Conservation (phyloP, 257 asterid species). For the Paraleonurus japonicus region DNA sequence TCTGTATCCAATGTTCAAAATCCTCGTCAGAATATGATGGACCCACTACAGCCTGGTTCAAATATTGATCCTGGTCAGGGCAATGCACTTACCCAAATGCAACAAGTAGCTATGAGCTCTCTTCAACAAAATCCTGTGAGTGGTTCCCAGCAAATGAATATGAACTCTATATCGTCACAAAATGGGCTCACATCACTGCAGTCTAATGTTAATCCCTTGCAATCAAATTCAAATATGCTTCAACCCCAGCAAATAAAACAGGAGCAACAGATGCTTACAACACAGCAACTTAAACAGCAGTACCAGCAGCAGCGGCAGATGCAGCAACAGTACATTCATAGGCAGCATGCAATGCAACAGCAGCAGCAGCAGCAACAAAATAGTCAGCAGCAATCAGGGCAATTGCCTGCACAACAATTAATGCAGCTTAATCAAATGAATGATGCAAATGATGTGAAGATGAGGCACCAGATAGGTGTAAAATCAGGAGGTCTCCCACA, state of each 20-base stretch:
- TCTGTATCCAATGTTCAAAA: conserved; percentile 53
- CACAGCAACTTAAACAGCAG: conserved; percentile 77
- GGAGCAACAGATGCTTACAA: conserved; percentile 69
- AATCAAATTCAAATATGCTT: conserved; percentile 56
- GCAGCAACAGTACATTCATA: conserved; percentile 52
- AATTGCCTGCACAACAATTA: conserved; percentile 61
- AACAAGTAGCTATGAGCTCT: conserved; percentile 69
- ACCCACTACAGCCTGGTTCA: conserved; percentile 58
- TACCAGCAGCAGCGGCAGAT: conserved; percentile 65
- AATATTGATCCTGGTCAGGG: conserved; percentile 71
- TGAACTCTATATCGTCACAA: conserved; percentile 62
- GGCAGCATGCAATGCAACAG: conserved; percentile 62
- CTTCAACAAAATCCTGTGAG: conserved; percentile 79
- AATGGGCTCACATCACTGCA: conserved; percentile 55
- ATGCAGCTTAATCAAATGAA: conserved; percentile 66
- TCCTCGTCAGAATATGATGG: conserved; percentile 70
- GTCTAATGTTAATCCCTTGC: conserved; percentile 61
- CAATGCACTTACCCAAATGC: conserved; percentile 65
- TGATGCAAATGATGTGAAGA: conserved; percentile 73
- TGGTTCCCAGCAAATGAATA: conserved; percentile 68
- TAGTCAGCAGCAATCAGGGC: conserved; percentile 57
- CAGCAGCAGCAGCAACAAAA: conserved; percentile 44
- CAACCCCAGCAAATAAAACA: conserved; percentile 79
- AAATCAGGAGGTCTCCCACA: conserved; percentile 72
- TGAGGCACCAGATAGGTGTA: conserved; percentile 77